These are phyloP conservation scores for Kodamaea arcana DNA, from an alignment of 1,139 yeast species.

Conservation along the genomic window DNA sequence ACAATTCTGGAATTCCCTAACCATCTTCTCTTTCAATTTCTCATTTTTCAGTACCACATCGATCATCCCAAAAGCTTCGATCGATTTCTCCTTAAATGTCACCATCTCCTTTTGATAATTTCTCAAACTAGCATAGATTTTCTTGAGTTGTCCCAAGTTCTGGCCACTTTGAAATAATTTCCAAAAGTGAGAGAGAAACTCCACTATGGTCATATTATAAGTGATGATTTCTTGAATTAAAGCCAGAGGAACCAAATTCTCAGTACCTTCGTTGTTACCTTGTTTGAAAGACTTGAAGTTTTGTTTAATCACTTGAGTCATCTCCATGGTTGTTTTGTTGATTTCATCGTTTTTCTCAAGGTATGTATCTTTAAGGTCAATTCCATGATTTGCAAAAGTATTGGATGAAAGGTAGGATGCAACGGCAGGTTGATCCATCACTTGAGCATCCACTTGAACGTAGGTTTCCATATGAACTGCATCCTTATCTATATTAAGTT, in stretches of 20 bases:
- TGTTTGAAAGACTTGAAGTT: slow-evolving; percentile 49
- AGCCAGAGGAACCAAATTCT: slow-evolving; percentile 23
- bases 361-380: slow-evolving; percentile 44
- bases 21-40: slow-evolving; percentile 31
- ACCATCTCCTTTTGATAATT: slow-evolving; percentile 21
- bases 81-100: slow-evolving; percentile 12
- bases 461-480: not conserved
- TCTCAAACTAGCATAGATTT: slow-evolving; percentile 33
- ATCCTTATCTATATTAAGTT: slow-evolving; percentile 45
- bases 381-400: slow-evolving; percentile 17
- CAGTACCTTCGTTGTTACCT: slow-evolving; percentile 14
- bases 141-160: slow-evolving; percentile 38
- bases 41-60: slow-evolving; percentile 21
- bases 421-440: slow-evolving; percentile 18
- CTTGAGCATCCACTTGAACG: slow-evolving; percentile 1
- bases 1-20: slow-evolving; percentile 31
- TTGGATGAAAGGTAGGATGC: slow-evolving; percentile 23
- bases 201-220: slow-evolving; percentile 37
- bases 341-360: slow-evolving; percentile 32
- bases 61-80: slow-evolving; percentile 7
- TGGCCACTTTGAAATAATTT: slow-evolving; percentile 32
- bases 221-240: slow-evolving; percentile 34
- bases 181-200: slow-evolving; percentile 47
- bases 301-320: slow-evolving; percentile 48
- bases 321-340: slow-evolving; percentile 46